Base-by-base conservation (phyloP, 495 filamentous ascomycete species). In the Physcia stellaris region DNA sequence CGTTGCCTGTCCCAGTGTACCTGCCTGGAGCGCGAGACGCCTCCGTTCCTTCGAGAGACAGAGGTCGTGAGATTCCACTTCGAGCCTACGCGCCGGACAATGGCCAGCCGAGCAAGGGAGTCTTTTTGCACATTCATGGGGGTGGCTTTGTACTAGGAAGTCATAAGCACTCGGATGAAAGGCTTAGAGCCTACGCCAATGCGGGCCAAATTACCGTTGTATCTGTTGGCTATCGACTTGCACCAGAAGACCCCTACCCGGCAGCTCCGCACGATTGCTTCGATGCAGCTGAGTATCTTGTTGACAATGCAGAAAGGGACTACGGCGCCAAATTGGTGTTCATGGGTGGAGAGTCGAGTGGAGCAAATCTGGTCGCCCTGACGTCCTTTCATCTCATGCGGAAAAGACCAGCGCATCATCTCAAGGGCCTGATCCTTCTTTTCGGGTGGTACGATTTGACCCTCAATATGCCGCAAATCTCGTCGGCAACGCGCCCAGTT, bases 171-270 rank as follows among this genome's bases (percentile, higher is more conserved):
- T 43, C 34, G 32, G 44, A 41, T 0, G 19, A 12, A 28, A 4
- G 5, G 10, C 26, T 12, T n/a, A 24, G 6, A 21, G 5, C 13
- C 10, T 16, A 13, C 36, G 70, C 68, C 37, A 56, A 72, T 41
- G 46, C 43, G 15, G 50, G 45, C 19, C 46, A 62, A 20, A 38
- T 68, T 20, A 57, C 60, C 6, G 62, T 70, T 23, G 44, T 77
- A 9, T 68, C 66, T 4, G 59, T 74, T 15, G 74, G 70, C 12
- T 77, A 77, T 53, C 57, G 74, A 32, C 60, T 68, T n/a, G 71
- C 74, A 5, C 74, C 74, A 0, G 70, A 77, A 38, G 30, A 76
- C 45, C 67, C 69, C 0, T 75, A 58, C 42, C 74, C 74, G 1
- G 58, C 57, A 12, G 61, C 54, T 0, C 45, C 57, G 4, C 55